Conservation (phyloP, 257 asterid genomes). For the Lycium barbarum region DNA sequence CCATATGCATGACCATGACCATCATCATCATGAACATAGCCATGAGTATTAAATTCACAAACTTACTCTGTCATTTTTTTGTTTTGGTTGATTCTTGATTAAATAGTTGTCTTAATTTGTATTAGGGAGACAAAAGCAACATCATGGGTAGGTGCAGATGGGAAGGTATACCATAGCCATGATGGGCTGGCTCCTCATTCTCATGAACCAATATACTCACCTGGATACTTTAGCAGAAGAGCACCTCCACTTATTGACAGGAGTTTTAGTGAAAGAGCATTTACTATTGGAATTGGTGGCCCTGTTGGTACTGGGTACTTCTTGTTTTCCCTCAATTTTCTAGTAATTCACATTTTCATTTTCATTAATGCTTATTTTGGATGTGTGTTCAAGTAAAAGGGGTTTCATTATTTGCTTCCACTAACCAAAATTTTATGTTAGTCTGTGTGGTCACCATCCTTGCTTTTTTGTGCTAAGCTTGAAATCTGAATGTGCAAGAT, state of each 20-base stretch:
- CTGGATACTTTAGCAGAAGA: constrained; percentile 88
- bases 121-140: constrained; percentile 58
- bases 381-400: neutral
- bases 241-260: constrained; percentile 80
- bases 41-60: constrained; percentile 45
- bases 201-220: constrained; percentile 87
- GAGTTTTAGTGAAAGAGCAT: constrained; percentile 84
- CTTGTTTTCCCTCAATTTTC: neutral
- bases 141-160: constrained; percentile 79
- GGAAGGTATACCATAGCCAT: constrained; percentile 92
- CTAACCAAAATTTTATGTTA: neutral
- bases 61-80: neutral
- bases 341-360: neutral
- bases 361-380: neutral
- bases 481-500: neutral
- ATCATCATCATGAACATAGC: constrained; percentile 35
- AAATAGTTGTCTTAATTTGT: neutral
- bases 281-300: constrained; percentile 97
- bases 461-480: neutral
- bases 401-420: neutral
- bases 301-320: constrained; percentile 97
- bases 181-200: constrained; percentile 96
- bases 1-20: constrained; percentile 40
- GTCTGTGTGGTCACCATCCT: neutral
- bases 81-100: neutral